A percentile compares a stretch with the other conserved stretches of the same genome.
Conservation (phyloP, 1,284 basidiomycete species). For the Fomitopsis schrenkii region DNA sequence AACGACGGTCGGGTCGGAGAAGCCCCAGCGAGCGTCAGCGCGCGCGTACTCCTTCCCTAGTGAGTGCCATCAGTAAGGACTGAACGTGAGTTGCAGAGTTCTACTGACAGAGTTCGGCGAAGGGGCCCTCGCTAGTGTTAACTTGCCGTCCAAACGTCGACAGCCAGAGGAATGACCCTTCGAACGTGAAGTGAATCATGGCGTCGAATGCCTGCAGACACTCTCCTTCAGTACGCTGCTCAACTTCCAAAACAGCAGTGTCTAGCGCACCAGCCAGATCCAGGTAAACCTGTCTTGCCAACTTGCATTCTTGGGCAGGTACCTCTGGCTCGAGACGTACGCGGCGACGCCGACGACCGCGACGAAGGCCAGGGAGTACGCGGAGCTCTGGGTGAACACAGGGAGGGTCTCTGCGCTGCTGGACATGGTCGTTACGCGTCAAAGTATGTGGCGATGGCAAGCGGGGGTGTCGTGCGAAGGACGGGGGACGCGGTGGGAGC, state of each 20-base stretch:
- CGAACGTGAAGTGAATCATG: constrained; percentile 75
- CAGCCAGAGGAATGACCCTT: constrained; percentile 74
- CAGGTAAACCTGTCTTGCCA: constrained; percentile 66
- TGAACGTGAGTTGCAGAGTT: not conserved
- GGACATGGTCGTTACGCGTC: not conserved
- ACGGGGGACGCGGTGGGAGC: not conserved
- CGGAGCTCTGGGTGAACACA: constrained; percentile 66
- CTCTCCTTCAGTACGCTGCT: not conserved
- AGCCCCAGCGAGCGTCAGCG: constrained; percentile 78
- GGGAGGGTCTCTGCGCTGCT: constrained; percentile 12
- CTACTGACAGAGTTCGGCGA: constrained; percentile 72
- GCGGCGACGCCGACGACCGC: constrained; percentile 45
- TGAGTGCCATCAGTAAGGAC: not conserved
- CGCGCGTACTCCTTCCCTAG: constrained; percentile 65
- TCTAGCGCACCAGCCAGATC: constrained; percentile 60
- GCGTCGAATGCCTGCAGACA: constrained; percentile 63
- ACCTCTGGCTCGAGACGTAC: constrained; percentile 41
- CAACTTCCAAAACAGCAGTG: not conserved
- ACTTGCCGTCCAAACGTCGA: constrained; percentile 72
- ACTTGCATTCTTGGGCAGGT: constrained; percentile 58
- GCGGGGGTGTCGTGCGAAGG: not conserved
- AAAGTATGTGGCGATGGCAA: not conserved
- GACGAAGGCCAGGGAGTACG: constrained; percentile 60
- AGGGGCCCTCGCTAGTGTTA: constrained; percentile 60
- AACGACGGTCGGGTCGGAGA: constrained; percentile 71